Conservation (phyloP, 352 stramenopile genomes). For the Pythium rhizo-oryzae region DNA sequence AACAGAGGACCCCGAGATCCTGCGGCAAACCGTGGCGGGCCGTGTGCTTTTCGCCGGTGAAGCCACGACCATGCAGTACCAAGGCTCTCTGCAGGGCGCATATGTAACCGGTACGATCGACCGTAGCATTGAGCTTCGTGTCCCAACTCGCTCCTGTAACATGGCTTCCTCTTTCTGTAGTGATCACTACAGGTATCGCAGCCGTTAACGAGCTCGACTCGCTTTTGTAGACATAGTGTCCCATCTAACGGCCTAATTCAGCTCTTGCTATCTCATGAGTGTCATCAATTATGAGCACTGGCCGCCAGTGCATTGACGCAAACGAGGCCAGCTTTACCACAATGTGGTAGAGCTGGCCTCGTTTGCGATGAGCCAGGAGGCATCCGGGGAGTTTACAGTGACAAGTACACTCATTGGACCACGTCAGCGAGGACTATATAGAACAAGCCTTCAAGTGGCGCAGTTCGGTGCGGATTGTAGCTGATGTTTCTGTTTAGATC, state of each 20-base stretch:
- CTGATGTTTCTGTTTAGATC: no score
- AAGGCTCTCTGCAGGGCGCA: conserved; percentile 66
- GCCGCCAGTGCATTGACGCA: no score
- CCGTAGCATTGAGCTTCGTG: neutral
- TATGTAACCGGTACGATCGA: conserved; percentile 47
- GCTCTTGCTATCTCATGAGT: no score
- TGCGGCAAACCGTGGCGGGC: conserved; percentile 41
- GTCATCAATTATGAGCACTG: no score
- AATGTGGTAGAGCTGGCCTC: no score
- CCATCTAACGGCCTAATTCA: neutral
- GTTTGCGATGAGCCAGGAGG: no score
- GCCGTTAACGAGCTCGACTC: conserved; percentile 38
- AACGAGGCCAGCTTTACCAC: no score
- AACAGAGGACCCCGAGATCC: conserved; percentile 51
- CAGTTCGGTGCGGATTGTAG: no score
- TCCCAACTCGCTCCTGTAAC: neutral
- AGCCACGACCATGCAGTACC: conserved; percentile 69
- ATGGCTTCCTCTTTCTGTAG: neutral
- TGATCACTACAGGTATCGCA: conserved; percentile 35
- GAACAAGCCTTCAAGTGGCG: no score
- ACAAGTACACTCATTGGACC: no score
- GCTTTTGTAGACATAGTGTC: conserved; percentile 8
- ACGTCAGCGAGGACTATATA: no score
- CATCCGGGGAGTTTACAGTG: no score
- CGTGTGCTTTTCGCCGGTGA: conserved; percentile 71